Conservation (phyloP, 805 yeast species). For the Saccharomycopsis fermentans region DNA sequence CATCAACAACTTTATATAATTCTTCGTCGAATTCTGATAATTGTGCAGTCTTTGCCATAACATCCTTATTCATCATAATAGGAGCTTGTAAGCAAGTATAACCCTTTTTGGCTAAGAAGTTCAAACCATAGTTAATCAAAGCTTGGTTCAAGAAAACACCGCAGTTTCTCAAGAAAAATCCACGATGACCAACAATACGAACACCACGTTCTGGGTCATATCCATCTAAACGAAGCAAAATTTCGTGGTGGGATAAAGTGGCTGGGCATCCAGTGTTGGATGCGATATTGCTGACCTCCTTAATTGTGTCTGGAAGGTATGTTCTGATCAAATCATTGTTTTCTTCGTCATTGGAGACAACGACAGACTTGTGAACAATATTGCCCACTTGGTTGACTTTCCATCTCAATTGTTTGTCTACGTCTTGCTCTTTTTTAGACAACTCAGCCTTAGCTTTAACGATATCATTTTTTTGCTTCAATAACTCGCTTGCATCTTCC, state of each 20-base stretch:
- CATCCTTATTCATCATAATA: slow-evolving; percentile 99
- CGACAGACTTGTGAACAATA: slow-evolving; percentile 87
- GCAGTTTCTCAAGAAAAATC: slow-evolving; percentile 86
- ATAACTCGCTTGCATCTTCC: slow-evolving; percentile 82
- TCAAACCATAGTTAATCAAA: slow-evolving; percentile 88
- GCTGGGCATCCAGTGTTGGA: slow-evolving; percentile 73
- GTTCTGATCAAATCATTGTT: slow-evolving; percentile 79
- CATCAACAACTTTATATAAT: slow-evolving; percentile 91
- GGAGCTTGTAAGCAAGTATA: slow-evolving; percentile 95
- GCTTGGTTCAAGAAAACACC: slow-evolving; percentile 99
- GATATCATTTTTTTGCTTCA: slow-evolving; percentile 70
- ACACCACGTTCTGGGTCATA: slow-evolving; percentile 99
- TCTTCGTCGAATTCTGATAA: slow-evolving; percentile 97
- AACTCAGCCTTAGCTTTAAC: slow-evolving; percentile 60
- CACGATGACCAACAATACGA: slow-evolving; percentile 96
- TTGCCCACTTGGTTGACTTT: slow-evolving; percentile 92
- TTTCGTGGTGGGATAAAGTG: slow-evolving; percentile 86
- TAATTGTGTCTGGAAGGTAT: slow-evolving; percentile 74
- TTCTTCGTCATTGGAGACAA: slow-evolving; percentile 78
- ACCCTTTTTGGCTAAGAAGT: slow-evolving; percentile 66
- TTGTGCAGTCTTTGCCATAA: slow-evolving; percentile 99
- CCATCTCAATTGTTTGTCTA: slow-evolving; percentile 60
- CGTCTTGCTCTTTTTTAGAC: slow-evolving; percentile 60
- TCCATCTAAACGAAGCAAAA: slow-evolving; percentile 87
- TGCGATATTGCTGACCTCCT: slow-evolving; percentile 52